These are phyloP conservation scores for Tolypocladium ophioglossoides DNA, from an alignment of 2,329 filamentous ascomycete genomes.

Conservation along the genomic window DNA sequence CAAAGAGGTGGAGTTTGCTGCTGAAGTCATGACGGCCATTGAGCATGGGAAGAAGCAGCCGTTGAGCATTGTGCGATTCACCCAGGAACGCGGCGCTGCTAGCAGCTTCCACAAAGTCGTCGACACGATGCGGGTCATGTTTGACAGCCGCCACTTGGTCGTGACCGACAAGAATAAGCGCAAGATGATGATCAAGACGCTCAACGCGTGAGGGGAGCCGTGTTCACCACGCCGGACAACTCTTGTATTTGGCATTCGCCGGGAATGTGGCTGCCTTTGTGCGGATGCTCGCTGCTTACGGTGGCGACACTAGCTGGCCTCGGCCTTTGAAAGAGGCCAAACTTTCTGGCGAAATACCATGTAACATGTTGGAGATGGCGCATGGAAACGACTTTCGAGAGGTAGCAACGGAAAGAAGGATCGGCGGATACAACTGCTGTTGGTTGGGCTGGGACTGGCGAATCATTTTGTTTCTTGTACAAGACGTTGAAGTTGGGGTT, in stretches of 20 bases:
- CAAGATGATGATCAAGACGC: conserved; percentile 64
- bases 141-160: conserved; percentile 54
- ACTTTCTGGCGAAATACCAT: not conserved
- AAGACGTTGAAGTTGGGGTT: conserved; percentile 3
- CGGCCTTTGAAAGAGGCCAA: no score
- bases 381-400: not conserved
- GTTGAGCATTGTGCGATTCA: conserved; percentile 74
- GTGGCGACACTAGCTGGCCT: not conserved
- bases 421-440: not conserved
- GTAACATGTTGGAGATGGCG: not conserved
- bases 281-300: not conserved
- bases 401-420: not conserved
- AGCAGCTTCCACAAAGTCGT: conserved; percentile 81
- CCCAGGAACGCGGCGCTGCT: conserved; percentile 83
- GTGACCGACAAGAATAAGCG: conserved; percentile 56
- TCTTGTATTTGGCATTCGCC: not conserved
- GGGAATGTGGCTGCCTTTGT: not conserved
- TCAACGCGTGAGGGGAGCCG: conserved; percentile 15
- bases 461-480: conserved; percentile 3
- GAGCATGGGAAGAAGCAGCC: conserved; percentile 70
- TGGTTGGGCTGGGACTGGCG: not conserved
- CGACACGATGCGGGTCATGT: conserved; percentile 60
- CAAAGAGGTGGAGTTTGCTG: conserved; percentile 79
- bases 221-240: not conserved
- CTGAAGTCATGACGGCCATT: conserved; percentile 80